These are phyloP conservation scores for Calonectria hawksworthii DNA, from an alignment of 2,329 filamentous ascomycete genomes.

Conservation along the genomic window DNA sequence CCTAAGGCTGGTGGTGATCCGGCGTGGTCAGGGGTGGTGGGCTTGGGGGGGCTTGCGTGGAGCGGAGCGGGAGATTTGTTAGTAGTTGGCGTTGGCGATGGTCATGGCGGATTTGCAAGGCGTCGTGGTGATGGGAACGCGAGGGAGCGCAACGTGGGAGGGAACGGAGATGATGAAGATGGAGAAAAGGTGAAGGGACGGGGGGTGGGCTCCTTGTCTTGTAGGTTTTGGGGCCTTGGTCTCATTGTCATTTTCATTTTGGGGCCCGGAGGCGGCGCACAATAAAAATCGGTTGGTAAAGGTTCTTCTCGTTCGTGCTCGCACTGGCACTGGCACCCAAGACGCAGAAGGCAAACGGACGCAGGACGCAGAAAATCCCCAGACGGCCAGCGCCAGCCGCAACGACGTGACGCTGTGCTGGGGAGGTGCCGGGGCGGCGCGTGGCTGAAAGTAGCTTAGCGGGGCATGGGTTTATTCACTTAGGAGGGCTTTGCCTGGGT, in stretches of 20 bases:
- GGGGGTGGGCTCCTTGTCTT: conserved; percentile 52
- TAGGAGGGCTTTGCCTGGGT: conserved; percentile 30
- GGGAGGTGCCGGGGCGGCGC: conserved; percentile 31
- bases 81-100: conserved; percentile 41
- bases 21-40: conserved; percentile 49
- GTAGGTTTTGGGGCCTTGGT: conserved; percentile 54
- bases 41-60: conserved; percentile 48
- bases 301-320: conserved; percentile 45
- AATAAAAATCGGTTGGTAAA: conserved; percentile 53
- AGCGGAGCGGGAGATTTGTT: conserved; percentile 44
- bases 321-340: conserved; percentile 34
- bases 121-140: conserved; percentile 45
- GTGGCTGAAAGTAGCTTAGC: conserved; percentile 33
- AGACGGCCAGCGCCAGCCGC: conserved; percentile 36
- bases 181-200: conserved; percentile 43
- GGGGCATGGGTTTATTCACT: conserved; percentile 34
- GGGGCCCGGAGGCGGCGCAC: conserved; percentile 56
- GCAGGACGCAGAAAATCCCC: conserved; percentile 42
- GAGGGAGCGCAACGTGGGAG: conserved; percentile 29
- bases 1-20: conserved; percentile 46
- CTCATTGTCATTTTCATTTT: conserved; percentile 56
- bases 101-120: conserved; percentile 41
- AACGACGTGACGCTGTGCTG: conserved; percentile 30
- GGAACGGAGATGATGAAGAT: conserved; percentile 35
- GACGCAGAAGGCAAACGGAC: conserved; percentile 35